phyloP scores from a whole-genome alignment of 192 early-diverging fungal genomes.

The Podila epicladia region DNA sequence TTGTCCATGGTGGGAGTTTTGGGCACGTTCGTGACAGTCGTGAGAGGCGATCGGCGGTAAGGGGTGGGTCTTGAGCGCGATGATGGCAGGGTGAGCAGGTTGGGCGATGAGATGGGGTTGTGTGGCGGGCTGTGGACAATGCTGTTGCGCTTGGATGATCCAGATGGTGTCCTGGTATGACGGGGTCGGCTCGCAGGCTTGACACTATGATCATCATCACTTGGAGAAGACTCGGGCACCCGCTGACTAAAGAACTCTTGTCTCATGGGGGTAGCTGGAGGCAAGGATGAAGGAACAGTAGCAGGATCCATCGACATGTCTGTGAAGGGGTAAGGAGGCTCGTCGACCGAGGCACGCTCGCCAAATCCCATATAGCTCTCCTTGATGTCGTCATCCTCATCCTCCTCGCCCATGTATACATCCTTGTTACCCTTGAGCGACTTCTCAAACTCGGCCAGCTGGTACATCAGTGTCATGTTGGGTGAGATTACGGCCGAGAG shows the following conservation, averaged over 20 bases:
- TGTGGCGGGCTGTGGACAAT: background rate
- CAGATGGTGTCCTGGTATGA: background rate
- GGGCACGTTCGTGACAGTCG: constrained; percentile 6
- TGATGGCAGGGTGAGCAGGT: background rate
- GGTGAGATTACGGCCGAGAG: constrained; percentile 41
- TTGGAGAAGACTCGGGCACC: constrained; percentile 13
- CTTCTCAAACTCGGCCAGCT: constrained; percentile 49
- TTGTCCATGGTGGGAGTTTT: constrained; percentile 35
- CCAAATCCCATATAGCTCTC: background rate
- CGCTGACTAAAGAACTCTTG: constrained; percentile 32
- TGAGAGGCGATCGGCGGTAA: background rate
- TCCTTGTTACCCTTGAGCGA: constrained; percentile 17
- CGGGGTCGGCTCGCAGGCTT: background rate
- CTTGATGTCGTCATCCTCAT: constrained; percentile 14
- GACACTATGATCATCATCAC: background rate
- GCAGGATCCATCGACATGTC: constrained; percentile 10
- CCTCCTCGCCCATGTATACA: constrained; percentile 1
- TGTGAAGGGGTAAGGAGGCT: constrained; percentile 46
- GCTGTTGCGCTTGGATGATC: background rate
- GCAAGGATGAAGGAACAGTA: background rate
- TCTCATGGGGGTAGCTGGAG: constrained; percentile 12
- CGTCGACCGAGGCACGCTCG: constrained; percentile 4
- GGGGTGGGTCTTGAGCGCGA: background rate
- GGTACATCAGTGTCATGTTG: constrained; percentile 51
- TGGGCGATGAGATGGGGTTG: background rate